Evolutionary conservation across 1,284 basidiomycete genomes (phyloP), one percentile per base, ranked within the genome.

Genomic region (Pascua guehoae): DNA sequence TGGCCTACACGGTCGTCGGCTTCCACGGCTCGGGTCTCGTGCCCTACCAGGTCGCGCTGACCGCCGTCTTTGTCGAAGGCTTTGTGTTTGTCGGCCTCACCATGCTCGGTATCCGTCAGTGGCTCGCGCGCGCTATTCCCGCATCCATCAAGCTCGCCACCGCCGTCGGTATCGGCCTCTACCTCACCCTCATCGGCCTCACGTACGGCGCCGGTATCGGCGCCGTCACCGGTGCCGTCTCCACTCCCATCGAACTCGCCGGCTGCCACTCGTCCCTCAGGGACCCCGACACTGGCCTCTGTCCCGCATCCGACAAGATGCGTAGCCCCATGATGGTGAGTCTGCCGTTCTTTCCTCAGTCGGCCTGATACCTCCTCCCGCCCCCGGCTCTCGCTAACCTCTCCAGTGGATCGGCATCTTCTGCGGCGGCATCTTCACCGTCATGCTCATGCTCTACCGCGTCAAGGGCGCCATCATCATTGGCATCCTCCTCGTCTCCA

Each of bases 371-470:
- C n/a, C n/a, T n/a, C 16, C 39, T 14, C 17, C 40, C 5, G 4
- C 5, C 9, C 17, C 5, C n/a, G 15, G 12, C 17, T 41, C 12
- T 4, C 47, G 47, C 12, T 32, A 32, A 32, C 24, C 24, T 32
- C 76, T 92, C 43, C 86, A 84, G 56, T 94, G 91, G 91, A 79
- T 93, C n/a, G 91, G 91, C 51, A 84, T 93, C 58, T 90, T 92
- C 76, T 79, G 86, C 16, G 91, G 91, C 63, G 91, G 91, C n/a
- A 81, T 94, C 63, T 72, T 90, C 51, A 91, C 88, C 2, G 81
- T 87, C 11, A 77, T 91, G 59, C 76, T 94, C 66, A 86, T 93
- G 82, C 80, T 93, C 63, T 94, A 91, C 78, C 87, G 89, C 56
- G 82, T 94, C 69, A 87, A 87, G 66, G 91, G 90, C 53, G 63